Base-by-base conservation (phyloP, 2,329 filamentous ascomycete genomes). In the Sodiomyces alkalinus region DNA sequence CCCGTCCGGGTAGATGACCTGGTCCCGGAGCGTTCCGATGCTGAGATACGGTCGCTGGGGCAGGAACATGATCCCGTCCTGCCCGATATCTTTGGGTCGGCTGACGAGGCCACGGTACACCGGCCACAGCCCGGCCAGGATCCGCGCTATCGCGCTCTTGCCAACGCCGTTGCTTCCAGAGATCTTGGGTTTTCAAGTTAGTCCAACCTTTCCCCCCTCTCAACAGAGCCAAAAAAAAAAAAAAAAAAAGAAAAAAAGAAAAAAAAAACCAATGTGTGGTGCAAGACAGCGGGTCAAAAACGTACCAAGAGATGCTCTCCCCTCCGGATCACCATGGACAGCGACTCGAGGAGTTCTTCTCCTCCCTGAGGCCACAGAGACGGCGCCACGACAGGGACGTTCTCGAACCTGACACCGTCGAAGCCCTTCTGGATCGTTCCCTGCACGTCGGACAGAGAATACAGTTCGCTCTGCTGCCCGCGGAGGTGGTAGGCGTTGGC, bases 1-100 rank as follows among this genome's bases (percentile, higher is more conserved):
- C 6, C 83, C 87, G 43, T 98, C 85, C 0, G 90, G 90, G 42
- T 98, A 98, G 47, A 96, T 94, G 44, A 98, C 83, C 56, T 98
- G 92, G 44, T 98, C 92, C 16, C 90, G 78, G 7, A 96, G 63
- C 2, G 90, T 96, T 19, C 90, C 90, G 14, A 87, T 80, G 49
- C 77, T 87, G 19, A 96, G 69, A 45, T 96, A 96, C 0, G 87
- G 85, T 11, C 87, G 69, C 51, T 98, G 90, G 0, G 90, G 90
- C 8, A 98, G 66, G 56, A 98, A 96, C 86, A 98, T 96, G 56
- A 98, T 92, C 33, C 90, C 90, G 39, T 96, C 87, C 36, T 77
- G 67, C 21, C 85, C 85, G 22, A 72, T 69, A 21, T 60, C 67
- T 45, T 90, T 82, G 3, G 90, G 87, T 2, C 86, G 74, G 33